These are phyloP conservation scores for Sclerotinia sclerotiorum DNA, from an alignment of 2,329 filamentous ascomycete genomes.

Conservation along the genomic window DNA sequence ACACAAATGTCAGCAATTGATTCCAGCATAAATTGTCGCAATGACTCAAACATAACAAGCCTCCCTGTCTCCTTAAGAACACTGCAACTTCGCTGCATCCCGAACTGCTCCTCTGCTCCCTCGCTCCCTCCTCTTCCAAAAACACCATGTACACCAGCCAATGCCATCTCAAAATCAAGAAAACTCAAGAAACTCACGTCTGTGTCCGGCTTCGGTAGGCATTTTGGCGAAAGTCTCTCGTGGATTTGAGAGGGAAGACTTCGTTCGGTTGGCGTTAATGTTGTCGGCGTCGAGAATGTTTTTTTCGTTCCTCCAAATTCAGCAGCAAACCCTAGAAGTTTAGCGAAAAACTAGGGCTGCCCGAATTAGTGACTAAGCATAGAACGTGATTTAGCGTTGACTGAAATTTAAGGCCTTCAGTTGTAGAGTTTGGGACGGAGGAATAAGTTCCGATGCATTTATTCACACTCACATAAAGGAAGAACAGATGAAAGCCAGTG, in stretches of 20 bases:
- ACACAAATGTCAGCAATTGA: conserved; percentile 37
- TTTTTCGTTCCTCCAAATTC: conserved; percentile 24
- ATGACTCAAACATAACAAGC: background rate
- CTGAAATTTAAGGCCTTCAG: conserved; percentile 3
- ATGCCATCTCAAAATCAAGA: conserved; percentile 23
- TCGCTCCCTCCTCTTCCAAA: background rate
- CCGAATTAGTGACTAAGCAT: conserved; percentile 6
- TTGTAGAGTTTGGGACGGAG: background rate
- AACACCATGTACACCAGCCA: background rate
- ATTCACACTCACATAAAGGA: background rate
- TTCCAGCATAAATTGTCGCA: background rate
- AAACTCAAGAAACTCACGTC: conserved; percentile 77
- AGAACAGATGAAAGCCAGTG: background rate
- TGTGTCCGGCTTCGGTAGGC: conserved; percentile 85
- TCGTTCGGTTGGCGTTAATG: conserved; percentile 32
- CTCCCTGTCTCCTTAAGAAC: background rate
- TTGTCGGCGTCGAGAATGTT: conserved; percentile 38
- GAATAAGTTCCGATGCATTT: conserved; percentile 13
- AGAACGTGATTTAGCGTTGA: background rate
- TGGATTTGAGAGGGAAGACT: conserved; percentile 44
- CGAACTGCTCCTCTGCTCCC: background rate
- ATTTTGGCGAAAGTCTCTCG: conserved; percentile 66
- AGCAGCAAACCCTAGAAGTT: conserved; percentile 16
- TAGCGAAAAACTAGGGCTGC: conserved; percentile 23
- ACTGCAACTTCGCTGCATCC: conserved; percentile 3